These are phyloP conservation scores for Cardamine resedifolia DNA, from an alignment of 345 rosid species.

Conservation along the genomic window DNA sequence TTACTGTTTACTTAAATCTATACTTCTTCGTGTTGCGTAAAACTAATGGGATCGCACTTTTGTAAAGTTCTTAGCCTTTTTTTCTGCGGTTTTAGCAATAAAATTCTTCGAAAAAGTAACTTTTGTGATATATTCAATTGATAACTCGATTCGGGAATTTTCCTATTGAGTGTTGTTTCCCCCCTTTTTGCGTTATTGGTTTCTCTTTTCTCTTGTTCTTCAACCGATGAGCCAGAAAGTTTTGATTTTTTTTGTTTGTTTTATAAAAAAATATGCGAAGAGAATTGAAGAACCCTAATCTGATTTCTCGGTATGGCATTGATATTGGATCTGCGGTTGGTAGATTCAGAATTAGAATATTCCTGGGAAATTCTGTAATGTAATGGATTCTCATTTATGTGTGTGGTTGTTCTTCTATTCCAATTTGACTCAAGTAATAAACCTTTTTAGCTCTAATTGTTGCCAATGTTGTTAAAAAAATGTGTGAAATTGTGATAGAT, in stretches of 20 bases:
- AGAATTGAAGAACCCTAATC: constrained; percentile 13
- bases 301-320: neutral
- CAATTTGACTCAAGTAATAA: neutral
- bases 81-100: constrained; percentile 27
- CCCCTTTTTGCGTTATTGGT: neutral
- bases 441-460: neutral
- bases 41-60: constrained; percentile 11
- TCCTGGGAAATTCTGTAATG: neutral
- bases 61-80: constrained; percentile 31
- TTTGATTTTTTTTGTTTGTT: neutral
- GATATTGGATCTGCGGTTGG: neutral
- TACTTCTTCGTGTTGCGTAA: neutral
- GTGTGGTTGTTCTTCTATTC: neutral
- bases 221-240: constrained; percentile 5
- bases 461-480: neutral
- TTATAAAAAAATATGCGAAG: neutral
- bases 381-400: neutral
- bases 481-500: neutral
- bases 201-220: constrained; percentile 5
- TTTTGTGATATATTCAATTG: neutral
- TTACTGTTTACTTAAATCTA: neutral
- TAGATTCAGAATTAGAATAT: constrained; percentile 18
- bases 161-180: neutral
- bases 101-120: neutral
- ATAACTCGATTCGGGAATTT: neutral